Evolutionary conservation across 495 filamentous ascomycete species (phyloP).

Genomic region (Penicillium chermesinum): DNA sequence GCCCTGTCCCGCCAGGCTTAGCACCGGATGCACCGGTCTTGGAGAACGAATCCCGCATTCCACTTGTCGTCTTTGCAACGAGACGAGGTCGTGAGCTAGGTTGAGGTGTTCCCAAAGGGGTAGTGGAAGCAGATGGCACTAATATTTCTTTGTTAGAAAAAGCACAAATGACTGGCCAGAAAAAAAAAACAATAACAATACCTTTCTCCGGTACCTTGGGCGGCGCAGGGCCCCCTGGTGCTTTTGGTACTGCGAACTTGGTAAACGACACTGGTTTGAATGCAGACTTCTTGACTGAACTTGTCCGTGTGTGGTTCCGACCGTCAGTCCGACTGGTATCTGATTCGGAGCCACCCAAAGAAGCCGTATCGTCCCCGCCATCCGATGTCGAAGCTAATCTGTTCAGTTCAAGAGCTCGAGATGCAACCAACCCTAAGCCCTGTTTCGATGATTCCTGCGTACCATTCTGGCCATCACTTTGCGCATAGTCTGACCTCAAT

Average conservation of each 20-base stretch:
- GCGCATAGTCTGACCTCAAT: neutral
- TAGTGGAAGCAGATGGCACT: conserved; percentile 40
- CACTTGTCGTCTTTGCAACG: conserved; percentile 61
- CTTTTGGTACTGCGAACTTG: conserved; percentile 56
- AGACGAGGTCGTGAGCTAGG: conserved; percentile 53
- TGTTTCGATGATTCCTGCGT: conserved; percentile 33
- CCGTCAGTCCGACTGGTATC: conserved; percentile 49
- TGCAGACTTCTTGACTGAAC: conserved; percentile 73
- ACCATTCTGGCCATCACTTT: conserved; percentile 17
- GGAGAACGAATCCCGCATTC: conserved; percentile 48
- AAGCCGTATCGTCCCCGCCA: conserved; percentile 42
- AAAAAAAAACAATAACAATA: conserved; percentile 19
- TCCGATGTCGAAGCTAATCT: conserved; percentile 38
- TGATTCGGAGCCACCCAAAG: conserved; percentile 44
- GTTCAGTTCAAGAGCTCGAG: conserved; percentile 42
- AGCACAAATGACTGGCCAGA: neutral
- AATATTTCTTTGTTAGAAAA: conserved; percentile 20
- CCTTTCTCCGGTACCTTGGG: conserved; percentile 55
- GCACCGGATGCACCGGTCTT: conserved; percentile 40
- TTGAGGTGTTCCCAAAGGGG: conserved; percentile 37
- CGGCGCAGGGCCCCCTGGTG: conserved; percentile 48
- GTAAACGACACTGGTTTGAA: conserved; percentile 97
- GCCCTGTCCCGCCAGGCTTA: conserved; percentile 48
- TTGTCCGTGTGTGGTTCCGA: conserved; percentile 59
- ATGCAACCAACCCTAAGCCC: conserved; percentile 32